Evolutionary conservation across 805 yeast species (phyloP), one percentile per base, ranked within the genome.

Genomic region (Ogataea paraovalis): DNA sequence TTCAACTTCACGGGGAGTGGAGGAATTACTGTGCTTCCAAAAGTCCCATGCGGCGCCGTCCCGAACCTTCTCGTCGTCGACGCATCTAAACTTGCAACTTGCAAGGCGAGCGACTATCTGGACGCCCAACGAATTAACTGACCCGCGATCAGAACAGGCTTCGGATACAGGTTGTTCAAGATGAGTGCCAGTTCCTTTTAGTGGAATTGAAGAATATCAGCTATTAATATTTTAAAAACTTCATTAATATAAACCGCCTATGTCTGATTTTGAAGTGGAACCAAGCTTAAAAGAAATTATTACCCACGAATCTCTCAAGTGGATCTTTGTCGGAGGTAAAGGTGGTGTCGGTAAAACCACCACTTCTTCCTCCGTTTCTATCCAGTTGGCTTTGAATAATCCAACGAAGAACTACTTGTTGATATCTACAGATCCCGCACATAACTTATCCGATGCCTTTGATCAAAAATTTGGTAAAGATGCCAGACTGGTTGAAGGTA

Each of bases 301-400:
- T 45, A 55, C 69, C 25, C 82, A 78, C 51, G 87, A 85, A 23
- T 68, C 85, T 12, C 78, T 94, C 62, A 87, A 87, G 63, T 94
- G 99, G 99, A 85, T 94, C 53, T 94, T 94, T 62, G 98, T 92
- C 39, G 99, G 99, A 56, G 99, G 99, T 58, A 94, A 94, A 74
- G 99, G 99, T 67, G 99, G 99, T 70, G 99, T 94, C 25, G 99
- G 99, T 61, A 94, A 94, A 67, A 94, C 99, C 53, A 94, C 99
- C 22, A 87, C 97, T 3, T 92, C 98, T 1, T 91, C 96, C 41
- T 90, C 97, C 21, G 78, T 94, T 57, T 96, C 99, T 20, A 85
- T 91, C 53, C 98, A 94, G 70, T 78, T 94, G 66, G 97, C 99
- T 16, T 69, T 86, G 51, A 74, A 78, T 48, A 85, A 95, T 63